Conservation (phyloP, 495 filamentous ascomycete species). For the Aspergillus baeticus region DNA sequence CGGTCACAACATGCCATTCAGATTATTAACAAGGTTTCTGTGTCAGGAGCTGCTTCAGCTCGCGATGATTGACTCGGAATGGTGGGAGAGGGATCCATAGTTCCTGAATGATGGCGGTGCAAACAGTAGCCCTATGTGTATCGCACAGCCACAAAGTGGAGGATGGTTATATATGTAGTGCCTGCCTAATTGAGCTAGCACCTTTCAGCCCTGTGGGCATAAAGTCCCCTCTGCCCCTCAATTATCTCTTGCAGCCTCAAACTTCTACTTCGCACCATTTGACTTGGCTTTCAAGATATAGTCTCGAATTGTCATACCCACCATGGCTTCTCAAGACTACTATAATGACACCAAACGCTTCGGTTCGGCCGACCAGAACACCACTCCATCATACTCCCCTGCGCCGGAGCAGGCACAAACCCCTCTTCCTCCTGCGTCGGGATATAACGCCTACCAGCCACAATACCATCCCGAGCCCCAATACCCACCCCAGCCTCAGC, state of each 20-base stretch:
- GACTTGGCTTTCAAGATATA: no score
- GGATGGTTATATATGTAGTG: not conserved
- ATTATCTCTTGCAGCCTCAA: not conserved
- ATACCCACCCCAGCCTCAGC: not conserved
- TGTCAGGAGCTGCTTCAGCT: no score
- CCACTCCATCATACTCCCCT: not conserved
- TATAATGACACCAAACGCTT: not conserved
- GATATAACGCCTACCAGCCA: not conserved
- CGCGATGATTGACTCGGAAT: no score
- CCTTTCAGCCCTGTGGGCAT: not conserved
- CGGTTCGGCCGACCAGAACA: not conserved
- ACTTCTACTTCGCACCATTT: not conserved
- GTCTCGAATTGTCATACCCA: not conserved
- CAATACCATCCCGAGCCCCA: not conserved
- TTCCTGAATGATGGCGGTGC: not conserved
- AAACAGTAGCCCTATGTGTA: not conserved
- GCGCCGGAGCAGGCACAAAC: not conserved
- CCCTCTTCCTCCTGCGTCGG: not conserved
- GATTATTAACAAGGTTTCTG: no score
- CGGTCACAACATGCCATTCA: no score
- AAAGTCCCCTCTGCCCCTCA: not conserved
- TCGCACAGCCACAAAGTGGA: not conserved
- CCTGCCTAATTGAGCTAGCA: constrained; percentile 2
- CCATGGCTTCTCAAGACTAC: constrained; percentile 3
- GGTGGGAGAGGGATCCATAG: no score